A percentile compares a stretch with the other conserved stretches of the same genome.
Conservation (phyloP, 2,329 filamentous ascomycete species). For the Exophiala alcalophila region DNA sequence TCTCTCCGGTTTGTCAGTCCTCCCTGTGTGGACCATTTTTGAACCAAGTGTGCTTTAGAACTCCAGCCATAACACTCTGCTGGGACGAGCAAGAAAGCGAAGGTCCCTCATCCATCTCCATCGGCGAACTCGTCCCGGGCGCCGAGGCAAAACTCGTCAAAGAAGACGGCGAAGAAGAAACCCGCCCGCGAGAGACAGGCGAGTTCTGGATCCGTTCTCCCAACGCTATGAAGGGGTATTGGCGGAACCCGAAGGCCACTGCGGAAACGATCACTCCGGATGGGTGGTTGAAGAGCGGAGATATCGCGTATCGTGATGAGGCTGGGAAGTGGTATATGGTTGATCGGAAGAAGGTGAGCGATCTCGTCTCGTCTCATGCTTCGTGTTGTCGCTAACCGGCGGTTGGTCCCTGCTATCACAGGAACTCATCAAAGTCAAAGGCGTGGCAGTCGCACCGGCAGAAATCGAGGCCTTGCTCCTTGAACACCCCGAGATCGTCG, state of each 20-base stretch:
- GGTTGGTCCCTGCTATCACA: too few species aligned
- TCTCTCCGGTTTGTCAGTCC: background rate
- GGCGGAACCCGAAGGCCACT: constrained; percentile 81
- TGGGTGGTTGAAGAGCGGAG: constrained; percentile 95
- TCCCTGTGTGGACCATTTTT: background rate
- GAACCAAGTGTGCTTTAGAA: constrained; percentile 1
- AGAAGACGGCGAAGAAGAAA: constrained; percentile 66
- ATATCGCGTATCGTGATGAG: constrained; percentile 83
- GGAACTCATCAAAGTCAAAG: constrained; percentile 54
- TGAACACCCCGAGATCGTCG: constrained; percentile 43
- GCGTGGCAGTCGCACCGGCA: constrained; percentile 49
- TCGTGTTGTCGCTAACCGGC: too few species aligned
- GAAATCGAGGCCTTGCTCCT: constrained; percentile 48
- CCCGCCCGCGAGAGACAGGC: constrained; percentile 67
- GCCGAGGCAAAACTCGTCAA: constrained; percentile 64
- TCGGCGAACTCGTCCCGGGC: constrained; percentile 66
- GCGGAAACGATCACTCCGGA: constrained; percentile 72
- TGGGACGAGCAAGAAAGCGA: constrained; percentile 59
- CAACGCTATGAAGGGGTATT: constrained; percentile 74
- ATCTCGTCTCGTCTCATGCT: constrained; percentile 52
- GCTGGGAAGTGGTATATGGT: constrained; percentile 81
- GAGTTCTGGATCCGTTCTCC: constrained; percentile 85
- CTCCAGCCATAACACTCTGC: constrained; percentile 54
- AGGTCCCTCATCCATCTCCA: constrained; percentile 58
- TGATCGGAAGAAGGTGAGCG: constrained; percentile 78